Conservation (phyloP, 805 yeast genomes). For the Saccharomyces kudriavzevii region DNA sequence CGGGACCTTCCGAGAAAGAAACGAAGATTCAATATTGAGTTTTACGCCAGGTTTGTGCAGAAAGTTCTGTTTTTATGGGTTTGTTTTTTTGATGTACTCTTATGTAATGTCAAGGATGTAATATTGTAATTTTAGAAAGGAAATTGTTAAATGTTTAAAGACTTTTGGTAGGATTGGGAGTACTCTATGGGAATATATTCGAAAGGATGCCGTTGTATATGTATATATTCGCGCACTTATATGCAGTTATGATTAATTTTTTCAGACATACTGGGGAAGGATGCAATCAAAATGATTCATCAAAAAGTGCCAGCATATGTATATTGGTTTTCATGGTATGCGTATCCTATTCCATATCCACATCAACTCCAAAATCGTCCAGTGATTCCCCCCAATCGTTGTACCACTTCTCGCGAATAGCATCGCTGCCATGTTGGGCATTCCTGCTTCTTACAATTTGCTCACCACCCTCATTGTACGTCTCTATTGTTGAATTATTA, state of each 20-base stretch:
- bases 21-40: not conserved
- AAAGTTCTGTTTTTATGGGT: no score
- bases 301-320: not conserved
- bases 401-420: slow-evolving; percentile 48
- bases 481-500: slow-evolving; percentile 9
- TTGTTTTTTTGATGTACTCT: not conserved
- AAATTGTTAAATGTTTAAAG: not conserved
- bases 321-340: not conserved
- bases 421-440: slow-evolving; percentile 32
- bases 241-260: not conserved
- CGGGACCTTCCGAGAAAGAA: not conserved
- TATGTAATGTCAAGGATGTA: not conserved
- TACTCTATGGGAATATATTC: no score
- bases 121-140: not conserved
- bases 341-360: slow-evolving; percentile 45
- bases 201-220: not conserved
- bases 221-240: not conserved
- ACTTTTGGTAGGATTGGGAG: not conserved
- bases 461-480: slow-evolving; percentile 22
- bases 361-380: slow-evolving; percentile 82
- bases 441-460: slow-evolving; percentile 25
- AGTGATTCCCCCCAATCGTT: slow-evolving; percentile 79
- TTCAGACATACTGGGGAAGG: not conserved
- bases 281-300: not conserved
- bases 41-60: not conserved